Conservation (phyloP, 768 basidiomycete genomes). For the Auricularia sp. region DNA sequence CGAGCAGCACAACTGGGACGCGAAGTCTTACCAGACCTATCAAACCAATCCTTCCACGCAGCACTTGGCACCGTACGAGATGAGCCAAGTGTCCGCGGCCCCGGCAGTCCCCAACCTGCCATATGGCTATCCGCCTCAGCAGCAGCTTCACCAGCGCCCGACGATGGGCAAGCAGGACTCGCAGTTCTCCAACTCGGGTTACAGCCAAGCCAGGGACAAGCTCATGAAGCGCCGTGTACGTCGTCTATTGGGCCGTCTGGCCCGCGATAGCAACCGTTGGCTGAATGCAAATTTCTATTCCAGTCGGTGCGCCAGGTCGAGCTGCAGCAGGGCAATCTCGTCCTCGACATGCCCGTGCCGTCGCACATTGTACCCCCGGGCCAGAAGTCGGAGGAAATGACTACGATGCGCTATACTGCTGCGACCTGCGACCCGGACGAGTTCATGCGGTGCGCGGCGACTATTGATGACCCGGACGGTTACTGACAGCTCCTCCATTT, state of each 20-base stretch:
- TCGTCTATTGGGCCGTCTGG: constrained; percentile 1
- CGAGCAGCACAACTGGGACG: constrained; percentile 29
- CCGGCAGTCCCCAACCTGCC: constrained; percentile 49
- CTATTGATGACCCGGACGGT: background rate
- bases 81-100: constrained; percentile 35
- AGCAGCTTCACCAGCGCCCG: constrained; percentile 40
- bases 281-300: background rate
- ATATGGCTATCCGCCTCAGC: constrained; percentile 36
- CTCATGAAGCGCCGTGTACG: constrained; percentile 60
- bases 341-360: constrained; percentile 75
- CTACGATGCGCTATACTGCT: constrained; percentile 80
- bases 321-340: constrained; percentile 72
- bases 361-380: constrained; percentile 64
- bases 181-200: constrained; percentile 42
- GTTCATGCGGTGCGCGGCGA: constrained; percentile 46
- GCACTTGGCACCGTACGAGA: constrained; percentile 59
- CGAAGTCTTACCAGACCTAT: constrained; percentile 48
- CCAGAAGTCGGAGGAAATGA: constrained; percentile 61
- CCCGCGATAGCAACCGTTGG: background rate
- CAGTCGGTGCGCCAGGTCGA: constrained; percentile 64
- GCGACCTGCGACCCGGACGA: constrained; percentile 86
- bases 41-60: constrained; percentile 58
- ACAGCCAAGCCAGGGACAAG: constrained; percentile 61
- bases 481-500: no score
- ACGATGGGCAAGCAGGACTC: constrained; percentile 20